phyloP scores from a whole-genome alignment of 352 stramenopile species.

The Nothophytophthora sp. region DNA sequence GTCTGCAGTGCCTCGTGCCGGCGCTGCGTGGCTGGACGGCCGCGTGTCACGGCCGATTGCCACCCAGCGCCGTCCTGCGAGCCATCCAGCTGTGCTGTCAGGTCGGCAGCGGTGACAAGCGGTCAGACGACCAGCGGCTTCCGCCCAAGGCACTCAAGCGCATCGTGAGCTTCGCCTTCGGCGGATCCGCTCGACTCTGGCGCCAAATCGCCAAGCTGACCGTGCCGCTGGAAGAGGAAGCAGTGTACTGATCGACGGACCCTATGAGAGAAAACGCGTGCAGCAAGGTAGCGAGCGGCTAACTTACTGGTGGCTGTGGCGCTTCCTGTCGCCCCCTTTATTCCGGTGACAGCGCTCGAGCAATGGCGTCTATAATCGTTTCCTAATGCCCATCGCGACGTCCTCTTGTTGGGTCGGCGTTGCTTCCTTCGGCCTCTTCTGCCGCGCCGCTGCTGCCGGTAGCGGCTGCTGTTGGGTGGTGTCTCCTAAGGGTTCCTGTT shows the following conservation, averaged over 20 bases:
- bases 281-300: slow-evolving; percentile 22
- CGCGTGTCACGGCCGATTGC: slow-evolving; percentile 28
- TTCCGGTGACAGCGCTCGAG: neutral
- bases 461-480: neutral
- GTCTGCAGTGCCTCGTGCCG: slow-evolving; percentile 57
- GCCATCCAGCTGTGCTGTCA: slow-evolving; percentile 57
- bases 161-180: slow-evolving; percentile 60
- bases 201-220: slow-evolving; percentile 56
- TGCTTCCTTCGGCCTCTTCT: slow-evolving; percentile 3
- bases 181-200: slow-evolving; percentile 66
- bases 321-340: slow-evolving; percentile 15
- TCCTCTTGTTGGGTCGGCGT: slow-evolving; percentile 6
- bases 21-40: slow-evolving; percentile 58
- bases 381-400: slow-evolving; percentile 4
- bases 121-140: slow-evolving; percentile 7
- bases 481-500: slow-evolving; percentile 30
- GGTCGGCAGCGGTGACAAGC: slow-evolving; percentile 37
- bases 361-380: slow-evolving; percentile 12
- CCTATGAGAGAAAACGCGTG: slow-evolving; percentile 14
- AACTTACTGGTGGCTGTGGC: slow-evolving; percentile 32
- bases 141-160: slow-evolving; percentile 44
- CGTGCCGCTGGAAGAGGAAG: slow-evolving; percentile 43
- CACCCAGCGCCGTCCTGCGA: slow-evolving; percentile 37
- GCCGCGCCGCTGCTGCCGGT: slow-evolving; percentile 1
- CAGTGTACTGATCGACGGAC: slow-evolving; percentile 35